Evolutionary conservation across 495 filamentous ascomycete genomes (phyloP).

Genomic region (Cryomyces minteri): DNA sequence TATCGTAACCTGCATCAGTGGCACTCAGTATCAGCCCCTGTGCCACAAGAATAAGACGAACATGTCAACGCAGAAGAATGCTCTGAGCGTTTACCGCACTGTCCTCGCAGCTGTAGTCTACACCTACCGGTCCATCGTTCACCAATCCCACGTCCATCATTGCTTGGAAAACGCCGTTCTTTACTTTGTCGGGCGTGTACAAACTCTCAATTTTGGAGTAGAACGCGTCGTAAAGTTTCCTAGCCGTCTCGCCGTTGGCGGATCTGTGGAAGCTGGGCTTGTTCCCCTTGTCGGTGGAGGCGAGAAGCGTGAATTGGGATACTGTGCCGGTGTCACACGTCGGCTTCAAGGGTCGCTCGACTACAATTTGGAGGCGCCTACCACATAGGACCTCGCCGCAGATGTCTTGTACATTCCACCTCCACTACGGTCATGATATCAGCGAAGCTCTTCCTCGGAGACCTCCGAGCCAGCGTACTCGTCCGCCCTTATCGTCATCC

Average conservation of each 20-base stretch:
- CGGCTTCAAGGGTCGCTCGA: background rate
- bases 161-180: slow-evolving; percentile 90
- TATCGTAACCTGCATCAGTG: slow-evolving; percentile 36
- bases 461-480: slow-evolving; percentile 22
- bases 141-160: slow-evolving; percentile 96
- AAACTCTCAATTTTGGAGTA: slow-evolving; percentile 52
- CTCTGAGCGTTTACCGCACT: slow-evolving; percentile 32
- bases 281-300: slow-evolving; percentile 78
- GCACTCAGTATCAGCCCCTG: too few species aligned
- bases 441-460: background rate
- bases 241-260: slow-evolving; percentile 56
- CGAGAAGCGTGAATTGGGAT: slow-evolving; percentile 95
- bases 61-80: slow-evolving; percentile 1
- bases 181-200: slow-evolving; percentile 61
- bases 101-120: slow-evolving; percentile 45
- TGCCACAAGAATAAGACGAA: background rate
- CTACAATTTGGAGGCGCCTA: slow-evolving; percentile 23
- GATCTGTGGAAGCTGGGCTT: slow-evolving; percentile 94
- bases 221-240: slow-evolving; percentile 66
- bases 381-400: slow-evolving; percentile 80
- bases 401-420: slow-evolving; percentile 69
- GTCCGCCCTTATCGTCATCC: slow-evolving; percentile 54
- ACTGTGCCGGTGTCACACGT: slow-evolving; percentile 31
- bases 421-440: slow-evolving; percentile 42
- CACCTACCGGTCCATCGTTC: slow-evolving; percentile 87